phyloP scores from a whole-genome alignment of 2,329 filamentous ascomycete species.

The Diplodia sapinea region DNA sequence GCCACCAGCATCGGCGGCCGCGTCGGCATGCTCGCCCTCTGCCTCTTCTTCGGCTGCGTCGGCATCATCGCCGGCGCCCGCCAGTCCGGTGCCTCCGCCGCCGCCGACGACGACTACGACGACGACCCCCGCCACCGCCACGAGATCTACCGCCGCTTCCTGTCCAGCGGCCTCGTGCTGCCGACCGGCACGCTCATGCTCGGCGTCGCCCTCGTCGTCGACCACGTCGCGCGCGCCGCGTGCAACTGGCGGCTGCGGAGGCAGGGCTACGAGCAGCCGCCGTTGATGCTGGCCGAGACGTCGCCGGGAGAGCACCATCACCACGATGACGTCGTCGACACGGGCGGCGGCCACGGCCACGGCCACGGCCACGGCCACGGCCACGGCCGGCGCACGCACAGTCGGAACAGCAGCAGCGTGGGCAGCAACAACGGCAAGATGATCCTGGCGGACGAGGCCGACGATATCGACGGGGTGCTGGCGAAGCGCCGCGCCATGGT shows the following conservation, averaged over 20 bases:
- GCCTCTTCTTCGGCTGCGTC: constrained; percentile 43
- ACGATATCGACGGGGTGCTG: constrained; percentile 36
- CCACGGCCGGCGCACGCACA: too few species aligned
- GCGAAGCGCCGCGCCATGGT: not conserved
- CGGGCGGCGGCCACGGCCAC: too few species aligned
- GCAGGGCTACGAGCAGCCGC: constrained; percentile 1
- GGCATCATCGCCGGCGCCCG: constrained; percentile 35
- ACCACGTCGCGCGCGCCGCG: constrained; percentile 41
- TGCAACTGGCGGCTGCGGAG: constrained; percentile 41
- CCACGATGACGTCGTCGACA: not conserved
- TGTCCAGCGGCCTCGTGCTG: constrained; percentile 43
- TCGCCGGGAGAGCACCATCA: too few species aligned
- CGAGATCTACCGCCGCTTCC: constrained; percentile 31
- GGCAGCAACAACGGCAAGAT: not conserved
- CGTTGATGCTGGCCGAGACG: not conserved
- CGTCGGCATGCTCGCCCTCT: constrained; percentile 38
- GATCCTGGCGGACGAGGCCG: not conserved
- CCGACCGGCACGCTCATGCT: constrained; percentile 46
- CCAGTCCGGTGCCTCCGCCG: too few species aligned
- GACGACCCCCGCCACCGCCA: too few species aligned
- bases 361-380: too few species aligned
- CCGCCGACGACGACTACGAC: too few species aligned
- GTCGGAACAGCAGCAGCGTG: not conserved
- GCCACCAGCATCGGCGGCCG: constrained; percentile 45
- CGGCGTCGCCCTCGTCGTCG: constrained; percentile 41